These are phyloP conservation scores for Phanerochaete sordida DNA, from an alignment of 768 basidiomycete genomes.

Conservation along the genomic window DNA sequence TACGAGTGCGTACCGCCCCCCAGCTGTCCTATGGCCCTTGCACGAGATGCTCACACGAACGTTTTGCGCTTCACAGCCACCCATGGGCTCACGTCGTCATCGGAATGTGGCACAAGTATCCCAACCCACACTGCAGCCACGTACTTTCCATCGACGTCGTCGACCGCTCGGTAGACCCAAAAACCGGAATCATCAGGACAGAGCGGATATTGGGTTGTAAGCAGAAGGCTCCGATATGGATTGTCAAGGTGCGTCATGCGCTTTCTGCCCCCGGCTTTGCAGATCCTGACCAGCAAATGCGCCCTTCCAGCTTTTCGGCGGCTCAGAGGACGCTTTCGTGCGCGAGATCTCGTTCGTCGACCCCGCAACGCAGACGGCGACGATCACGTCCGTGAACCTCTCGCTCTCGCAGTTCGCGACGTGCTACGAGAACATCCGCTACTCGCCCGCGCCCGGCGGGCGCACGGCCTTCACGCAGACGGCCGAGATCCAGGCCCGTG, in stretches of 20 bases:
- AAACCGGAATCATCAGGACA: conserved; percentile 86
- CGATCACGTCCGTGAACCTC: conserved; percentile 90
- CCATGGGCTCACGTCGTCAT: conserved; percentile 89
- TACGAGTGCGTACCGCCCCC: conserved; percentile 66
- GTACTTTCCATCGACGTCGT: conserved; percentile 86
- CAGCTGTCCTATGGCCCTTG: conserved; percentile 3
- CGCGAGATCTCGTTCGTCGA: conserved; percentile 94
- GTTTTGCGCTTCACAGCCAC: conserved; percentile 48
- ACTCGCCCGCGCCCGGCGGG: conserved; percentile 61
- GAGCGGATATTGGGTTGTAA: conserved; percentile 89
- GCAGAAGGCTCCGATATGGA: conserved; percentile 89
- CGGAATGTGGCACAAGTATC: conserved; percentile 96
- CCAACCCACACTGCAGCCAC: conserved; percentile 88
- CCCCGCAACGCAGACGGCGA: conserved; percentile 73
- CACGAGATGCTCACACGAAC: conserved; percentile 14
- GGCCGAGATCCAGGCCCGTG: conserved; percentile 86
- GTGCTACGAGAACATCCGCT: conserved; percentile 87
- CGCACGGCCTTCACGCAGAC: conserved; percentile 81
- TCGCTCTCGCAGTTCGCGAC: conserved; percentile 93
- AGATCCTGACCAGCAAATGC: neutral
- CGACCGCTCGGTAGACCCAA: conserved; percentile 78
- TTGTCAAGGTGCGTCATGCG: conserved; percentile 69
- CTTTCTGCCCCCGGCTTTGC: no score
- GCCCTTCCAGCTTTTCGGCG: conserved; percentile 70
- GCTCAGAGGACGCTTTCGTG: conserved; percentile 91